Evolutionary conservation across 768 basidiomycete genomes (phyloP).

Genomic region (Lactifluus rugatus): DNA sequence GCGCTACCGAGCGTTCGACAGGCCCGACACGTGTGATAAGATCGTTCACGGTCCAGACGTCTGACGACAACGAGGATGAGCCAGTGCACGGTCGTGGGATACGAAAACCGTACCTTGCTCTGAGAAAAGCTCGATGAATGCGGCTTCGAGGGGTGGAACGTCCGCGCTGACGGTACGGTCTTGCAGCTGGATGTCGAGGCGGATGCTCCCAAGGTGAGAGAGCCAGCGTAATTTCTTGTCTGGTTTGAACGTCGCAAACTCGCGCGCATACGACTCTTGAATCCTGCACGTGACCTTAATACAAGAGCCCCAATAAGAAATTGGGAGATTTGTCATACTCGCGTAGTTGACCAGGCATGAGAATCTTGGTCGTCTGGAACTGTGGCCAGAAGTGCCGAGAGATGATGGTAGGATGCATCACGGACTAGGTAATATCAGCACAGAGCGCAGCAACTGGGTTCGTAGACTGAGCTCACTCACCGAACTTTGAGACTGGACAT

Average conservation of each 20-base stretch:
- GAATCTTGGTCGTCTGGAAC: conserved; percentile 59
- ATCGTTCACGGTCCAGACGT: conserved; percentile 62
- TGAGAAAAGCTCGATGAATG: conserved; percentile 80
- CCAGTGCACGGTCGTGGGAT: background rate
- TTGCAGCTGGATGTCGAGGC: conserved; percentile 69
- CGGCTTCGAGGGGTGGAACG: conserved; percentile 83
- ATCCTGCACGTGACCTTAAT: conserved; percentile 35
- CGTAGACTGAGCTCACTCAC: conserved; percentile 34
- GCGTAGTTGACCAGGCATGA: conserved; percentile 80
- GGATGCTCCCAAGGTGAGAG: conserved; percentile 78
- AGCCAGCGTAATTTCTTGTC: conserved; percentile 89
- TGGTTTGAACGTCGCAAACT: conserved; percentile 79
- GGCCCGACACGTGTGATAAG: conserved; percentile 54
- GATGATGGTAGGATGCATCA: conserved; percentile 82
- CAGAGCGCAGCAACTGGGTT: background rate
- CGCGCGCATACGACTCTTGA: conserved; percentile 65
- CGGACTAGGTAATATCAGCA: conserved; percentile 34
- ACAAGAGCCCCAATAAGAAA: background rate
- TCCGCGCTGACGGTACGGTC: conserved; percentile 70
- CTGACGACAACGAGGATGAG: conserved; percentile 29
- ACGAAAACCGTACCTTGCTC: conserved; percentile 40
- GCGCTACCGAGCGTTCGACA: conserved; percentile 50
- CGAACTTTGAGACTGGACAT: conserved; percentile 63
- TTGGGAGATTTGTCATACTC: conserved; percentile 38
- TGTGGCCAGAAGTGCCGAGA: conserved; percentile 95